Conservation (phyloP, 2,329 filamentous ascomycete genomes). For the Cytospora schulzeri region DNA sequence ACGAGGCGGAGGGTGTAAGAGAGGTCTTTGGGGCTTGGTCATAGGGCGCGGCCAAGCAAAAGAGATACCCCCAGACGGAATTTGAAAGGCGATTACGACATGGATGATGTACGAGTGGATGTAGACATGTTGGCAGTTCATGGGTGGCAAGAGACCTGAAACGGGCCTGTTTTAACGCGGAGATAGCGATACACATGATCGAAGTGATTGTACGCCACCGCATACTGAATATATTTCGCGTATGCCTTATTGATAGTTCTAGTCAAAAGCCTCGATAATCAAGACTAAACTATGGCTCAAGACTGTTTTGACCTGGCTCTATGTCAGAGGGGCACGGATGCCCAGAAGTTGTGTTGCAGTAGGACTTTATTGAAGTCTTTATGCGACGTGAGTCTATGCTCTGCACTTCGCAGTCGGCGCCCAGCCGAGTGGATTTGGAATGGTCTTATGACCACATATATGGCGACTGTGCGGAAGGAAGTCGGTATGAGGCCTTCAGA, state of each 20-base stretch:
- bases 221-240: too few relatives aligned
- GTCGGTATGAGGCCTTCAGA: too few relatives aligned
- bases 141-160: background rate
- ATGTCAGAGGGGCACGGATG: too few relatives aligned
- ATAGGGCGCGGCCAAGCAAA: background rate
- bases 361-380: background rate
- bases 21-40: conserved; percentile 39
- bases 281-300: too few relatives aligned
- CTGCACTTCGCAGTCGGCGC: background rate
- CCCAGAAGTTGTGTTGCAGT: too few relatives aligned
- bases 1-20: conserved; percentile 54
- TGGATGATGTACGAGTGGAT: background rate
- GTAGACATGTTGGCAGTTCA: background rate
- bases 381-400: background rate
- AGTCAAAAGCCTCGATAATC: too few relatives aligned
- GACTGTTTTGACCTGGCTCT: too few relatives aligned
- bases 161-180: background rate
- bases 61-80: background rate
- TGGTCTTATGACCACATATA: conserved; percentile 14
- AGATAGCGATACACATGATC: background rate
- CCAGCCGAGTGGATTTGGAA: background rate
- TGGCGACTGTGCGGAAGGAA: background rate
- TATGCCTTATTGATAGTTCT: too few relatives aligned
- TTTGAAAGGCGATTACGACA: background rate
- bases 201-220: background rate